A percentile compares a stretch with the other conserved stretches of the same genome.
These are phyloP conservation scores for Pseudocercospora pini-densiflorae DNA, from an alignment of 2,329 filamentous ascomycete genomes.

Conservation along the genomic window DNA sequence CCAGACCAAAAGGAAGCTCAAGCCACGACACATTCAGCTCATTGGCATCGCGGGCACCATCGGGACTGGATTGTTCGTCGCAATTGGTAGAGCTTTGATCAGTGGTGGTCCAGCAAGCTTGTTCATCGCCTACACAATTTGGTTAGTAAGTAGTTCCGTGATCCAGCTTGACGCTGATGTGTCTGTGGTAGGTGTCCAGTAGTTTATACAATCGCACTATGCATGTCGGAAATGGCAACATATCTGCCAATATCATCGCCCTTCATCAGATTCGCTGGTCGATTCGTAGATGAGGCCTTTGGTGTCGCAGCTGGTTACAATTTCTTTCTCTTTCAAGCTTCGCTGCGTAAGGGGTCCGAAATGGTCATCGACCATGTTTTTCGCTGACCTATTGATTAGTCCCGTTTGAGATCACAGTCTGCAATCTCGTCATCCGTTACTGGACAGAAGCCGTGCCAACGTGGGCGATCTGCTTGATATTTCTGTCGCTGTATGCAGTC, in stretches of 20 bases:
- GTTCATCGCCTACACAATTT: constrained; percentile 52
- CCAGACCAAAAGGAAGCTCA: constrained; percentile 49
- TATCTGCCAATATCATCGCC: constrained; percentile 77
- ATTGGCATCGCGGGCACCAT: constrained; percentile 51
- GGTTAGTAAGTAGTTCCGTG: constrained; percentile 31
- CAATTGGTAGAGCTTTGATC: constrained; percentile 51
- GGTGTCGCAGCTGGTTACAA: constrained; percentile 46
- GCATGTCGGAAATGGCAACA: constrained; percentile 76
- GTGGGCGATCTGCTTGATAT: constrained; percentile 65
- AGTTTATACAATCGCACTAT: constrained; percentile 31
- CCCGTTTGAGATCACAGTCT: constrained; percentile 50
- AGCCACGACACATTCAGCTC: constrained; percentile 52
- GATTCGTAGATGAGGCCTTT: constrained; percentile 76
- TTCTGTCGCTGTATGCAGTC: constrained; percentile 59
- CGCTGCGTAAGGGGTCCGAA: constrained; percentile 24
- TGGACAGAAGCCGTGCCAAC: constrained; percentile 57
- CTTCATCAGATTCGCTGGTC: constrained; percentile 77
- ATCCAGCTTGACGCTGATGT: too few species aligned
- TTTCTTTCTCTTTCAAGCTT: constrained; percentile 38
- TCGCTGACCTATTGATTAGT: constrained; percentile 7
- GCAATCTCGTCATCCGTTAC: constrained; percentile 65
- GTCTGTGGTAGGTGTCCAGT: constrained; percentile 30
- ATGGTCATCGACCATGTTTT: too few species aligned
- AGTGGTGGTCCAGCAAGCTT: constrained; percentile 53
- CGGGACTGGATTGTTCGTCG: constrained; percentile 54